Evolutionary conservation across 441 rosid genomes (phyloP).

Genomic region (Pelargonium cotyledonis): DNA sequence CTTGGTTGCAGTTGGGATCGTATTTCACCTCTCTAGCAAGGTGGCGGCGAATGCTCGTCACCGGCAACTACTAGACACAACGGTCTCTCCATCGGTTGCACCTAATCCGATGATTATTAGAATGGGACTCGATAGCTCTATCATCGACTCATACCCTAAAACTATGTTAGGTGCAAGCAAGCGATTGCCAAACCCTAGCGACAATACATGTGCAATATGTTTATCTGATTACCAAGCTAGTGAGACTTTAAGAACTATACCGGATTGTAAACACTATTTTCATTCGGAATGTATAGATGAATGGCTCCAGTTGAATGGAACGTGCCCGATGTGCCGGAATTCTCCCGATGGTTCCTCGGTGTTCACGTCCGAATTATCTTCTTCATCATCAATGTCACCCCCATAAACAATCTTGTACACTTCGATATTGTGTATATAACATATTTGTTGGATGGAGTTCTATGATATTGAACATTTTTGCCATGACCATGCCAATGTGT

Average conservation of each 20-base stretch:
- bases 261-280: background rate
- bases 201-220: background rate
- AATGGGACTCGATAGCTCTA: slow-evolving; percentile 2
- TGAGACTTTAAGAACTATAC: background rate
- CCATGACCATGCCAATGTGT: no score
- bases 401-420: no score
- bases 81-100: background rate
- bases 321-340: background rate
- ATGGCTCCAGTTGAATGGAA: background rate
- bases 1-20: background rate
- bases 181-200: slow-evolving; percentile 10
- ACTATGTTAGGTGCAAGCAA: slow-evolving; percentile 1
- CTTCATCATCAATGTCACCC: no score
- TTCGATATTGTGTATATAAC: no score
- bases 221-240: background rate
- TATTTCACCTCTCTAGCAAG: background rate
- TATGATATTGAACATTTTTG: no score
- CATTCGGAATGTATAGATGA: background rate
- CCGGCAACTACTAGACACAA: background rate
- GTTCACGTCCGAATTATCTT: no score
- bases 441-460: no score
- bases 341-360: background rate
- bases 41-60: background rate
- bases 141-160: background rate
- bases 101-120: background rate